Percentiles rank a stretch among this genome's conserved stretches.
phyloP scores from a whole-genome alignment of 2,329 filamentous ascomycete genomes.

The Chaetomium globosum region DNA sequence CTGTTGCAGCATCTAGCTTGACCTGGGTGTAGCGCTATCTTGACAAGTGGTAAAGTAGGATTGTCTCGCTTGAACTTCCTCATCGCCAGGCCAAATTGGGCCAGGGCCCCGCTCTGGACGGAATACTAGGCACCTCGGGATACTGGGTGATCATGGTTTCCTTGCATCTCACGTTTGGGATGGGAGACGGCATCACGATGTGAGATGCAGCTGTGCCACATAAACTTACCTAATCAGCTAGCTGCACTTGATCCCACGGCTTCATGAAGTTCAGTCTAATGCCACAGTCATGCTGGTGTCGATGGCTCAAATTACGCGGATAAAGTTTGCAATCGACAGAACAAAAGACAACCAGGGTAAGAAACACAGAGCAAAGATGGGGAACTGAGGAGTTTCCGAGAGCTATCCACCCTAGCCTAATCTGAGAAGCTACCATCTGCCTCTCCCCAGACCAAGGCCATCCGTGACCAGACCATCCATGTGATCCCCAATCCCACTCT shows the following conservation, averaged over 20 bases:
- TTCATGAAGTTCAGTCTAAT: too few relatives aligned
- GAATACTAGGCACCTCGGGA: background rate
- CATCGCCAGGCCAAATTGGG: background rate
- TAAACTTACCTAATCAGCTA: too few relatives aligned
- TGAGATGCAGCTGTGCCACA: too few relatives aligned
- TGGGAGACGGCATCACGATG: too few relatives aligned
- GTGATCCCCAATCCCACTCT: background rate
- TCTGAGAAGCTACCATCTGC: background rate
- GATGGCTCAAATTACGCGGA: too few relatives aligned
- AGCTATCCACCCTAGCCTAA: background rate
- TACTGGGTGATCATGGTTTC: background rate
- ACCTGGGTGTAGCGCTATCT: too few relatives aligned
- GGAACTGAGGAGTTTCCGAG: background rate
- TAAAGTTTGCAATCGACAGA: too few relatives aligned
- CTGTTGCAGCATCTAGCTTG: background rate
- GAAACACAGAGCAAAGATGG: background rate
- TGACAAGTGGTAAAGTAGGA: background rate
- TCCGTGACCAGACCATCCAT: background rate
- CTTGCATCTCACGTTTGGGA: too few relatives aligned
- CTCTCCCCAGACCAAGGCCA: background rate
- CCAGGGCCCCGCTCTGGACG: background rate
- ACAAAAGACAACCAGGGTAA: background rate
- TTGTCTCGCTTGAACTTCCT: background rate
- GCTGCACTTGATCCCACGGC: too few relatives aligned
- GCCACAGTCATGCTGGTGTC: too few relatives aligned